These are phyloP conservation scores for Penicillium flavigenum DNA, from an alignment of 495 filamentous ascomycete genomes.

Conservation along the genomic window DNA sequence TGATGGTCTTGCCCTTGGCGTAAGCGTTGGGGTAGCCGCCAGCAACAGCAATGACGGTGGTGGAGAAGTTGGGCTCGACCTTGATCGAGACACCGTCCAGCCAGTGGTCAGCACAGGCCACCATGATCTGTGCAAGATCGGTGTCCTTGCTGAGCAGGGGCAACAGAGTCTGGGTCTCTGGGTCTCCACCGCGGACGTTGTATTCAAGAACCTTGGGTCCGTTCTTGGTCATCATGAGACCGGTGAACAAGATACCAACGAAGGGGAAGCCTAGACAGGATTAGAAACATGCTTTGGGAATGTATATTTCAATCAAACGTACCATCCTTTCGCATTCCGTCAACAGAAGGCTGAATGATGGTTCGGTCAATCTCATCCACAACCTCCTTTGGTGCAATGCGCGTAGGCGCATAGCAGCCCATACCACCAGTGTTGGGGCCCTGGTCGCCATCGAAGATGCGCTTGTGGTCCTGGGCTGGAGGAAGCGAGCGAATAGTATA, in stretches of 20 bases:
- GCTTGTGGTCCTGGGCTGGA: conserved; percentile 95
- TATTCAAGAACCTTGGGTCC: conserved; percentile 93
- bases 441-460: conserved; percentile 83
- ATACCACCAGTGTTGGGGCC: conserved; percentile 97
- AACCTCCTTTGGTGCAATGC: conserved; percentile 71
- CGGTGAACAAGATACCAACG: conserved; percentile 87
- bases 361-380: conserved; percentile 76
- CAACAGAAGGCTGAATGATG: conserved; percentile 84
- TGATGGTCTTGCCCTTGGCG: conserved; percentile 77
- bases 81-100: conserved; percentile 70
- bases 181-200: conserved; percentile 95
- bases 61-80: conserved; percentile 66
- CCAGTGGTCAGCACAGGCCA: conserved; percentile 75
- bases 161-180: conserved; percentile 91
- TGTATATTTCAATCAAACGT: conserved; percentile 8
- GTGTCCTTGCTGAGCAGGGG: conserved; percentile 75
- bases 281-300: conserved; percentile 3
- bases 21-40: conserved; percentile 94
- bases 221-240: conserved; percentile 87
- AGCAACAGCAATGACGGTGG: conserved; percentile 90
- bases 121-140: conserved; percentile 87
- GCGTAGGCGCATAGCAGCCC: conserved; percentile 94
- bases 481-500: conserved; percentile 82
- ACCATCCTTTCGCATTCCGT: conserved; percentile 81
- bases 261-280: conserved; percentile 60